These are phyloP conservation scores for Blastocladiella britannica DNA, from an alignment of 192 early-diverging fungal genomes.

Conservation along the genomic window DNA sequence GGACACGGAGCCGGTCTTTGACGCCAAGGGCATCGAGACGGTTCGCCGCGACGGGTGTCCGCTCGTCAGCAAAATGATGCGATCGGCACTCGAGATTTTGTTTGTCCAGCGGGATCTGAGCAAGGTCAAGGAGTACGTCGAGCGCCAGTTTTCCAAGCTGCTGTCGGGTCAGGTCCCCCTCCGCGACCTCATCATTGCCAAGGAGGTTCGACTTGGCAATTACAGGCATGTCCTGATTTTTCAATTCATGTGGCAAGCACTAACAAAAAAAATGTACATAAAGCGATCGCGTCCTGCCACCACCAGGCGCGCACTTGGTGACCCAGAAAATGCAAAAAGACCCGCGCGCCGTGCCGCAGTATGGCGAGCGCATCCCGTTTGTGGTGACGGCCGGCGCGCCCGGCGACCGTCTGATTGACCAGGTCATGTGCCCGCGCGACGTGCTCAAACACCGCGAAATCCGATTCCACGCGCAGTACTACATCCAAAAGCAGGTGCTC, in stretches of 20 bases:
- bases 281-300: slow-evolving; percentile 30
- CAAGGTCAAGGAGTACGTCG: slow-evolving; percentile 49
- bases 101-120: slow-evolving; percentile 67
- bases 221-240: slow-evolving; percentile 29
- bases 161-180: slow-evolving; percentile 38
- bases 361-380: slow-evolving; percentile 77
- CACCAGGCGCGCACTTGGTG: slow-evolving; percentile 53
- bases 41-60: slow-evolving; percentile 72
- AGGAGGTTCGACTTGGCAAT: slow-evolving; percentile 57
- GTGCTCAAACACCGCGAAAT: slow-evolving; percentile 39
- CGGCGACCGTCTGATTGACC: slow-evolving; percentile 43
- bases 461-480: slow-evolving; percentile 55
- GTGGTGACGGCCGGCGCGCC: slow-evolving; percentile 55
- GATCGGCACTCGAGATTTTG: slow-evolving; percentile 51
- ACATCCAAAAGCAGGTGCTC: slow-evolving; percentile 66
- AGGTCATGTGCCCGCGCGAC: slow-evolving; percentile 43
- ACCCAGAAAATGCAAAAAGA: slow-evolving; percentile 43
- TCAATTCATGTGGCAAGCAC: background rate
- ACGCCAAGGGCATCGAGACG: slow-evolving; percentile 91
- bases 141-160: slow-evolving; percentile 49
- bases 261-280: background rate
- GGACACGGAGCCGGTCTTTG: slow-evolving; percentile 53
- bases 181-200: slow-evolving; percentile 73
- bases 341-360: slow-evolving; percentile 55
- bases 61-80: slow-evolving; percentile 55